Evolutionary conservation across 2,329 filamentous ascomycete genomes (phyloP).

Genomic region (Rutstroemia sp.): DNA sequence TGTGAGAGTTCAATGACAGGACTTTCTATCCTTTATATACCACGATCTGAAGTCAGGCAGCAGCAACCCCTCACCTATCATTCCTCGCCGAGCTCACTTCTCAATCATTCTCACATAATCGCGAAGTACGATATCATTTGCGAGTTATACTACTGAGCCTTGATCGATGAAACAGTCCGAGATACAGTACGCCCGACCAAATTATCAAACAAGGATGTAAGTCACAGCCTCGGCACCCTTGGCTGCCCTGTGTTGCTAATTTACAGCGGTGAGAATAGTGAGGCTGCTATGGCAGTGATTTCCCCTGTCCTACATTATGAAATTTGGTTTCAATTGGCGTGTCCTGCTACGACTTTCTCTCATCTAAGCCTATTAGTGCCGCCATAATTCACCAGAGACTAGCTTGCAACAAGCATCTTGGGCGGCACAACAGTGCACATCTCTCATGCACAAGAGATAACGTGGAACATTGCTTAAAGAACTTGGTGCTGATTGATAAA

Average conservation of each 20-base stretch:
- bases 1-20: neutral
- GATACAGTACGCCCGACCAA: neutral
- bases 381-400: neutral
- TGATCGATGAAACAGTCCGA: neutral
- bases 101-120: neutral
- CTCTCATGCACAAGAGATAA: neutral
- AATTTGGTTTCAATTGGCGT: neutral
- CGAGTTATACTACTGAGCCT: too few species aligned
- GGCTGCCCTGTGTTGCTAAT: slow-evolving; percentile 1
- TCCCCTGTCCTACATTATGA: neutral
- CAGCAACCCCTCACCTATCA: neutral
- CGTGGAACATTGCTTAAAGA: neutral
- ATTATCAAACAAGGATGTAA: neutral
- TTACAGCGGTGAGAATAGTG: slow-evolving; percentile 8
- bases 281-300: slow-evolving; percentile 3
- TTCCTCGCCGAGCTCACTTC: neutral
- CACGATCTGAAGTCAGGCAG: slow-evolving; percentile 1
- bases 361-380: neutral
- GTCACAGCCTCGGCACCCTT: slow-evolving; percentile 4
- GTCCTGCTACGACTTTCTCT: neutral
- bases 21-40: slow-evolving; percentile 2
- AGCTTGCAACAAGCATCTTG: neutral
- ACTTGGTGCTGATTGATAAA: neutral
- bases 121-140: neutral
- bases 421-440: neutral